Evolutionary conservation across 352 stramenopile species (phyloP).

Genomic region (Aphanomyces invadans): DNA sequence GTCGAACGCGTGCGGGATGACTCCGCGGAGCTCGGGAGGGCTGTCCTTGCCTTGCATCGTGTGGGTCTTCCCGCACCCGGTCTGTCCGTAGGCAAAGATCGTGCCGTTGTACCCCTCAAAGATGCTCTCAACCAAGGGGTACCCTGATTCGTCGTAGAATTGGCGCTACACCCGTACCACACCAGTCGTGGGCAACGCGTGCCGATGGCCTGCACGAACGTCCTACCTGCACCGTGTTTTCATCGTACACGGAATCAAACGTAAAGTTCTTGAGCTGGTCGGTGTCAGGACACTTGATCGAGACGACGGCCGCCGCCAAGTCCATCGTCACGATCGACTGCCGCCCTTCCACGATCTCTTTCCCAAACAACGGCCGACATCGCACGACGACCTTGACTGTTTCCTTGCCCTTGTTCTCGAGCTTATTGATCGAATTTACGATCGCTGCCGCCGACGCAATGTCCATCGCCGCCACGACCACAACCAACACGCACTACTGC

Average conservation of each 20-base stretch:
- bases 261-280: conserved; percentile 81
- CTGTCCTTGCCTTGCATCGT: conserved; percentile 79
- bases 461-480: conserved; percentile 8
- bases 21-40: conserved; percentile 59
- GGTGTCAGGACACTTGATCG: conserved; percentile 70
- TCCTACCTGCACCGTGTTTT: conserved; percentile 50
- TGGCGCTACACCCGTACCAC: conserved; percentile 39
- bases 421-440: conserved; percentile 16
- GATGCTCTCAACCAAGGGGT: conserved; percentile 84
- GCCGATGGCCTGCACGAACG: too few relatives aligned
- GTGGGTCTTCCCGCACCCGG: conserved; percentile 76
- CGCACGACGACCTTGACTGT: conserved; percentile 86
- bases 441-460: conserved; percentile 21
- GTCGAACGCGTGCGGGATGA: conserved; percentile 80
- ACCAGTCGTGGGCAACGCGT: too few relatives aligned
- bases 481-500: not conserved
- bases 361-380: conserved; percentile 77
- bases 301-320: conserved; percentile 47
- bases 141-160: conserved; percentile 82
- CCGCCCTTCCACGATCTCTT: conserved; percentile 73
- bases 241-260: conserved; percentile 88
- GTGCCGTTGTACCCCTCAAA: conserved; percentile 89
- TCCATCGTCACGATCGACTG: conserved; percentile 80
- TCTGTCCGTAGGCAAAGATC: conserved; percentile 88
- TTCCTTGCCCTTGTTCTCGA: conserved; percentile 51